Base-by-base conservation (phyloP, 2,329 filamentous ascomycete species). In the Rutstroemia sp. region DNA sequence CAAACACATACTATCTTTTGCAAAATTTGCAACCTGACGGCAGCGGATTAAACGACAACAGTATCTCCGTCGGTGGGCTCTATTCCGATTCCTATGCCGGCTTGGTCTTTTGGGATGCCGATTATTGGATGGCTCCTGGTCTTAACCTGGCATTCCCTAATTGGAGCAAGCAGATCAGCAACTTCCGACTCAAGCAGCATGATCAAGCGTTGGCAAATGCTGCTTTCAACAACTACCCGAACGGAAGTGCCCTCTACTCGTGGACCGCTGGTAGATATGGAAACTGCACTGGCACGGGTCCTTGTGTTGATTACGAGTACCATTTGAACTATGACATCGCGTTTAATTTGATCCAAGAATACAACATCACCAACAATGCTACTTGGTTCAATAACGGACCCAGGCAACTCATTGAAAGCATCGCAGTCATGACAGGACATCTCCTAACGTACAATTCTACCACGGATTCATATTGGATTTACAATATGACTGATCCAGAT, bases 291-390 rank as follows among this genome's bases (percentile, higher is more conserved):
- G 67, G 74, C 2, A 80, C 79, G 3, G 79, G 79, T 2, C 76
- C 79, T 25, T 88, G 85, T 67, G 86, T 83, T 63, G 84, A 88
- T 67, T 88, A 88, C 61, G 77, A 88, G 66, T 89, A 88, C 63
- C 85, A 88, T 67, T 63, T 88, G 39, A 88, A 88, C 62, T 82
- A 83, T 7, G 85, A 88, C 61, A 87, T 88, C 61, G 82, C 80
- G 0, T 72, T 87, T 30, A 69, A 69, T 50, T 40, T 69, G n/a
- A 50, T 68, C 7, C 67, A 70, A 48, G 58, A 64, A 23, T 62
- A 67, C 44, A 69, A 69, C 30, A 65, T 69, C 45, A 72, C 67
- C 3, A 66, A 69, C 4, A 67, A 70, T 38, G 60, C 63, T 19
- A 69, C 68, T 6, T 69, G 67, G 62, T 69, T 70, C 39, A 60